Evolutionary conservation across 1,139 yeast species (phyloP), one percentile per base, ranked within the genome.

Genomic region (Yamadazyma pseudoaaseri): DNA sequence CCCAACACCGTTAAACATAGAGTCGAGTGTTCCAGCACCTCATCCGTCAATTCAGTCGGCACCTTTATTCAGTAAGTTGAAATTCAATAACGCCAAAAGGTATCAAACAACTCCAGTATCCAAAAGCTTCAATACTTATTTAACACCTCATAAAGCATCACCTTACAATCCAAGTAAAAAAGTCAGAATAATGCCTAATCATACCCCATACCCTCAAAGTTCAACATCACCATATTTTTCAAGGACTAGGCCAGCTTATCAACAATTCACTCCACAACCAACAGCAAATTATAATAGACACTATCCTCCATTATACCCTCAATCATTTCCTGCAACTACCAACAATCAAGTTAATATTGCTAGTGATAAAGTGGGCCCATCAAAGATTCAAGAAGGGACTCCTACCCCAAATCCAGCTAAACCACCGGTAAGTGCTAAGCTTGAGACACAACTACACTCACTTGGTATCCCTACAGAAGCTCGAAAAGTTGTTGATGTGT

Each of bases 401-500:
- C 12, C 26, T 6, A 11, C 26, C 4, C 26, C 10, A 13, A 14
- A 12, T 11, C 6, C 15, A 13, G 11, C 11, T 11, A 26, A 26
- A 26, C 5, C 28, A 6, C 20, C 18, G 5, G 16, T 13, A 15
- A 27, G 18, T 12, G 14, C 29, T 5, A 16, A 16, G 3, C 22
- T 27, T 11, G 29, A 27, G 7, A 20, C 28, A 13, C 30, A 27
- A 13, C 6, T 27, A 13, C 13, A 27, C 14, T 20, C 30, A 10
- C 20, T 27, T 17, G 30, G 30, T 11, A 27, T 27, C 10, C 31
- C 31, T 12, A 24, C 27, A 11, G 27, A 22, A 11, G 17, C 17
- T n/a, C 15, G 32, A 2, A 43, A 49, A 35, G 72, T 68, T 4
- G 68, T 74, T 6, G 81, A 76, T 45, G 74, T 76, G 3, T 77